Evolutionary conservation across 2,329 filamentous ascomycete genomes (phyloP).

Genomic region (Phymatotrichopsis omnivora): DNA sequence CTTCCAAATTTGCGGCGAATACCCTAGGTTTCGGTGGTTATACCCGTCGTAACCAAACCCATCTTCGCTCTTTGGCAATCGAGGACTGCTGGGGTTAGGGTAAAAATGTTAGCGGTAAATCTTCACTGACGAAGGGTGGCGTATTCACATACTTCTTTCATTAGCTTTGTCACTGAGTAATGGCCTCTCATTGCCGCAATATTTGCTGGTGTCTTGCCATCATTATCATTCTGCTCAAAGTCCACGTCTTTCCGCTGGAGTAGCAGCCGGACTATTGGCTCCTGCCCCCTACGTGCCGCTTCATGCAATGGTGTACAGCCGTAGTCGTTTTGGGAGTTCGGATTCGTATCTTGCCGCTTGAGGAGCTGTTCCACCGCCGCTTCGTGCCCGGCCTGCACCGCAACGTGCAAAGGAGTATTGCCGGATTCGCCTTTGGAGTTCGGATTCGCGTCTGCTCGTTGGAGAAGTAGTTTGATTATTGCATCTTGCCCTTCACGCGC

Average conservation of each 20-base stretch:
- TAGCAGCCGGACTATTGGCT: constrained; percentile 10
- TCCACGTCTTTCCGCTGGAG: constrained; percentile 7
- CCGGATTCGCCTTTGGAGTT: constrained; percentile 3
- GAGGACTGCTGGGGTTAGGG: too few relatives aligned
- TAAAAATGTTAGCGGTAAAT: too few relatives aligned
- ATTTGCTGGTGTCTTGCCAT: too few relatives aligned
- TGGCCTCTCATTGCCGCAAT: too few relatives aligned
- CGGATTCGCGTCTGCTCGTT: not conserved
- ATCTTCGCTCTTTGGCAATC: too few relatives aligned
- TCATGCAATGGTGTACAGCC: constrained; percentile 15
- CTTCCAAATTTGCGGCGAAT: too few relatives aligned
- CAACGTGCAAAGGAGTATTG: constrained; percentile 13
- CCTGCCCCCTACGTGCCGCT: constrained; percentile 8
- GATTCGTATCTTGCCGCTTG: constrained; percentile 2
- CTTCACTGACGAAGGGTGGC: too few relatives aligned
- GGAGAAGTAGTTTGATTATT: not conserved
- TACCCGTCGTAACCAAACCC: too few relatives aligned
- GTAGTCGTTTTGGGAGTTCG: constrained; percentile 2
- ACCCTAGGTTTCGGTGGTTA: too few relatives aligned
- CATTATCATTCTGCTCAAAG: too few relatives aligned
- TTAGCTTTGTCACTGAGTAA: too few relatives aligned
- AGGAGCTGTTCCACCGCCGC: constrained; percentile 7
- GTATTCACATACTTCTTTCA: too few relatives aligned
- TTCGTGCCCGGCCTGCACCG: constrained; percentile 8
- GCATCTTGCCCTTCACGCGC: not conserved